Evolutionary conservation across 2,329 filamentous ascomycete species (phyloP).

Genomic region (Fusarium palustre): DNA sequence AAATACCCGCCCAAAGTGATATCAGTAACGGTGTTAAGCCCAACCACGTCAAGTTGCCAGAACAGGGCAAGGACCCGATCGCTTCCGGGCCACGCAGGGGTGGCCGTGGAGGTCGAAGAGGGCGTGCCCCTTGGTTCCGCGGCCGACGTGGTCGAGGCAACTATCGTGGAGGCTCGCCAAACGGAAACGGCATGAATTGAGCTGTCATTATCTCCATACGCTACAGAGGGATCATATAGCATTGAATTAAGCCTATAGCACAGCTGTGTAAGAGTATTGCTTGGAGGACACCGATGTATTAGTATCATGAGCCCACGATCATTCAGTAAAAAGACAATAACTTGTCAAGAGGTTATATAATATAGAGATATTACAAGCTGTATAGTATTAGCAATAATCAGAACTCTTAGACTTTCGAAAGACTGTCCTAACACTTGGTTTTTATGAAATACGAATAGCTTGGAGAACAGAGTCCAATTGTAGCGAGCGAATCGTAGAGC

Average conservation of each 20-base stretch:
- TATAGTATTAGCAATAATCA: neutral
- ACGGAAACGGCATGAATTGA: constrained; percentile 9
- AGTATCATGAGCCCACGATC: constrained; percentile 2
- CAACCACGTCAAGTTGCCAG: constrained; percentile 28
- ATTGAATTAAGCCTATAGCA: constrained; percentile 2
- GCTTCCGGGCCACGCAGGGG: constrained; percentile 24
- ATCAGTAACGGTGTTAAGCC: neutral
- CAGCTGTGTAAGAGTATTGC: neutral
- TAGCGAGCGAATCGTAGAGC: neutral
- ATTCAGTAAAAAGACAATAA: neutral
- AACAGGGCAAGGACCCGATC: constrained; percentile 3
- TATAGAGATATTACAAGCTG: neutral
- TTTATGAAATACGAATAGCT: neutral
- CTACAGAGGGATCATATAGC: neutral
- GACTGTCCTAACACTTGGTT: neutral
- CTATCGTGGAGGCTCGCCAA: constrained; percentile 19
- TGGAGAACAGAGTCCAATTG: neutral
- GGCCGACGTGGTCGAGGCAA: constrained; percentile 46
- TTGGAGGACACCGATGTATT: neutral
- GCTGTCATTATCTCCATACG: neutral
- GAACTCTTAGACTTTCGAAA: neutral
- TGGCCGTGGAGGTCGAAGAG: constrained; percentile 45
- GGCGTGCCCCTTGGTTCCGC: constrained; percentile 44
- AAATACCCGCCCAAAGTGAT: neutral
- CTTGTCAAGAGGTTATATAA: neutral